Evolutionary conservation across 140 eudicot genomes (phyloP).

Genomic region (Ambrosia hybrid): DNA sequence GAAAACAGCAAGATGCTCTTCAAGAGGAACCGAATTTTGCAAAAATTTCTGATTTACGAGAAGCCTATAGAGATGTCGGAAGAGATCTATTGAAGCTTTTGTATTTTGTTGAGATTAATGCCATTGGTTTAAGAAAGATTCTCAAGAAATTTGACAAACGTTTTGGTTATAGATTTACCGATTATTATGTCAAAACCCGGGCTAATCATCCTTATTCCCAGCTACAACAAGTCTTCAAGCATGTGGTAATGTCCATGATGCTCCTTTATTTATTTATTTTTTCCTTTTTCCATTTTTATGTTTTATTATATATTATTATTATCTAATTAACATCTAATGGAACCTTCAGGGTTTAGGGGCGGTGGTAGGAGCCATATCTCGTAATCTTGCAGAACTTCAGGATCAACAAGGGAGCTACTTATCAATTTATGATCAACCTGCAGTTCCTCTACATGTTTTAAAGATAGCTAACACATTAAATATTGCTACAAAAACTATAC

Average conservation of each 20-base stretch:
- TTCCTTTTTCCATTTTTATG: background rate
- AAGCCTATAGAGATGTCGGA: conserved; percentile 84
- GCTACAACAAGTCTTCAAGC: conserved; percentile 95
- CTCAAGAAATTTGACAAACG: conserved; percentile 96
- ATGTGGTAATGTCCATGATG: conserved; percentile 64
- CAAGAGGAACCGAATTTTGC: conserved; percentile 74
- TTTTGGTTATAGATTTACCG: conserved; percentile 78
- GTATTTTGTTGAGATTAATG: conserved; percentile 76
- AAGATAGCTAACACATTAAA: background rate
- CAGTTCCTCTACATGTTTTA: conserved; percentile 74
- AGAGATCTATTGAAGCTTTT: conserved; percentile 73
- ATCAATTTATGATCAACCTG: conserved; percentile 89
- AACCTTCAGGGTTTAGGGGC: conserved; percentile 89
- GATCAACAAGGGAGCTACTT: conserved; percentile 78
- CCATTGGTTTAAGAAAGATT: conserved; percentile 83
- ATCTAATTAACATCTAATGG: conserved; percentile 10
- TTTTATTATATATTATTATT: background rate
- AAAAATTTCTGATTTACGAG: conserved; percentile 60
- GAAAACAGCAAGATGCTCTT: conserved; percentile 59
- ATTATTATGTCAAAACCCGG: conserved; percentile 88
- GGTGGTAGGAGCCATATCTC: conserved; percentile 92
- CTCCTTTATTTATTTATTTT: background rate
- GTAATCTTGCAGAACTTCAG: conserved; percentile 88
- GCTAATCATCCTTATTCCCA: conserved; percentile 97
- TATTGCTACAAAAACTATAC: background rate